Evolutionary conservation across 495 filamentous ascomycete genomes (phyloP).

Genomic region (Tuber magnatum): DNA sequence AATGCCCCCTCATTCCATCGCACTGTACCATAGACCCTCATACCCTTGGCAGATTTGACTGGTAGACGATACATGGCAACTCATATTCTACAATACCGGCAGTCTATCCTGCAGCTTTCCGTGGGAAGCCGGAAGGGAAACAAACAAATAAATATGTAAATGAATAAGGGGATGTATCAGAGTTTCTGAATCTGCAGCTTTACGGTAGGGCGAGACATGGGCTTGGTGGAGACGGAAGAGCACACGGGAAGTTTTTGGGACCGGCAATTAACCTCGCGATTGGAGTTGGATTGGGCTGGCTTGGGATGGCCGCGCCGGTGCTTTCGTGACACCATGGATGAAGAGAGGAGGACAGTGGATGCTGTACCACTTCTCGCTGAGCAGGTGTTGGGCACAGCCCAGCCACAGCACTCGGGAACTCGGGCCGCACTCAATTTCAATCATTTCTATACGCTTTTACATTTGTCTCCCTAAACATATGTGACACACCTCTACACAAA

Average conservation of each 20-base stretch:
- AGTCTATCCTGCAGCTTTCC: neutral
- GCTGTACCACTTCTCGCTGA: neutral
- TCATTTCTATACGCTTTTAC: neutral
- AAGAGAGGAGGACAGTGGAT: neutral
- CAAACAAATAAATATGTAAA: neutral
- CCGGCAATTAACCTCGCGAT: neutral
- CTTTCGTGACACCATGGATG: neutral
- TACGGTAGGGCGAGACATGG: neutral
- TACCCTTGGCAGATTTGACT: neutral
- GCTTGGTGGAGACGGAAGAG: neutral
- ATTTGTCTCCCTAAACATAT: neutral
- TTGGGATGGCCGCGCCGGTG: neutral
- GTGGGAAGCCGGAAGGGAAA: neutral
- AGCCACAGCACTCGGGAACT: neutral
- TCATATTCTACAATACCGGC: neutral
- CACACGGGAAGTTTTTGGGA: neutral
- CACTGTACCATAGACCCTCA: neutral
- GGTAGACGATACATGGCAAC: neutral
- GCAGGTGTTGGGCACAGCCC: neutral
- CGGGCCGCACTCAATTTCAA: neutral
- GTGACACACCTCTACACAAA: neutral
- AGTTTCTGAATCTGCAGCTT: conserved; percentile 1
- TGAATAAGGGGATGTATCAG: neutral
- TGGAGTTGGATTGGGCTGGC: neutral
- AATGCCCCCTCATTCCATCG: neutral